Evolutionary conservation across 768 basidiomycete species (phyloP).

Genomic region (Lactarius akahatsu): DNA sequence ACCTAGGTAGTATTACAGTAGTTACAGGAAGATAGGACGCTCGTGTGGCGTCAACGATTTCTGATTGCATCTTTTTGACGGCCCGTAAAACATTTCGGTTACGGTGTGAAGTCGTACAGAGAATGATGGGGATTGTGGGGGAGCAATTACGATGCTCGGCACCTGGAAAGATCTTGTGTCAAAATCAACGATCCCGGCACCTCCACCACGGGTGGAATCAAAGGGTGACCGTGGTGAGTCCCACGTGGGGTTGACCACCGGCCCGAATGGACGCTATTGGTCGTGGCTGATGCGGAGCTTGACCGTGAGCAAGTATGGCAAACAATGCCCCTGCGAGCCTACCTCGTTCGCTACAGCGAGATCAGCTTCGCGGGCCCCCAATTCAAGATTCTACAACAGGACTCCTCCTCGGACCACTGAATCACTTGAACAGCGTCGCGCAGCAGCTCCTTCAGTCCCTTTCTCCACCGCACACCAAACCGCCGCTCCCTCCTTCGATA

Average conservation of each 20-base stretch:
- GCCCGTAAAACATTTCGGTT: neutral
- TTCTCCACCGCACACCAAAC: constrained; percentile 62
- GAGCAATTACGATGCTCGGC: neutral
- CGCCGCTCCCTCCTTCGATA: constrained; percentile 57
- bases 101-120: neutral
- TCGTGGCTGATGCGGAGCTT: too few relatives aligned
- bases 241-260: too few relatives aligned
- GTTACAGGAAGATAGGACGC: neutral
- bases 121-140: neutral
- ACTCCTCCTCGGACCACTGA: constrained; percentile 59
- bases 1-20: neutral
- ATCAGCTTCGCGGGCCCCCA: neutral
- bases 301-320: neutral
- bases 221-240: too few relatives aligned
- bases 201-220: too few relatives aligned
- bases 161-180: too few relatives aligned
- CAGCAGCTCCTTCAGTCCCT: constrained; percentile 71
- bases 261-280: too few relatives aligned
- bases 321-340: neutral
- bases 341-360: neutral
- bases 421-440: constrained; percentile 60
- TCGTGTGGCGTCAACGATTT: neutral
- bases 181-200: neutral
- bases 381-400: constrained; percentile 53
- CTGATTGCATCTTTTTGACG: neutral